Evolutionary conservation across 2,329 filamentous ascomycete genomes (phyloP).

Genomic region (Paracamarosporium sp.): DNA sequence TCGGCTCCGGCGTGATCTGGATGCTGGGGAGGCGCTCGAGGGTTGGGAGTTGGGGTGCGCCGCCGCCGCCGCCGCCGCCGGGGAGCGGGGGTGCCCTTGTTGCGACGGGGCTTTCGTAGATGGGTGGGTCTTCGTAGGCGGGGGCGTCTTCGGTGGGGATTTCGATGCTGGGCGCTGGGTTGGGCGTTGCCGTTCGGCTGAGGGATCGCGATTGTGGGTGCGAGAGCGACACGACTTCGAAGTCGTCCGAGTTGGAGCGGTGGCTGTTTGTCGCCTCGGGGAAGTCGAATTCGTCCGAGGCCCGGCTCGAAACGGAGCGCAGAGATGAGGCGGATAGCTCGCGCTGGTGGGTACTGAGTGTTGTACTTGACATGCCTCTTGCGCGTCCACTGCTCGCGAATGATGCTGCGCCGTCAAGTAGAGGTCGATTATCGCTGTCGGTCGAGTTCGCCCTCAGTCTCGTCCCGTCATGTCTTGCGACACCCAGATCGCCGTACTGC

Average conservation of each 20-base stretch:
- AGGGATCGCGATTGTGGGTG: slow-evolving; percentile 42
- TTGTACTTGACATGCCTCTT: slow-evolving; percentile 33
- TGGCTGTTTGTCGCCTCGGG: slow-evolving; percentile 29
- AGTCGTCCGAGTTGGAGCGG: slow-evolving; percentile 42
- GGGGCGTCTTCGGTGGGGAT: slow-evolving; percentile 43
- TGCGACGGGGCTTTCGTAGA: slow-evolving; percentile 52
- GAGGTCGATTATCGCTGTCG: slow-evolving; percentile 74
- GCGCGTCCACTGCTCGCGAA: slow-evolving; percentile 52
- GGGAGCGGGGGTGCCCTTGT: slow-evolving; percentile 45
- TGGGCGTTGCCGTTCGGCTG: slow-evolving; percentile 24
- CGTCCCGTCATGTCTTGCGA: slow-evolving; percentile 79
- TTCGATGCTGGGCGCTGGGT: slow-evolving; percentile 27
- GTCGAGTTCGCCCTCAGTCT: slow-evolving; percentile 74
- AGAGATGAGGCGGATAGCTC: slow-evolving; percentile 52
- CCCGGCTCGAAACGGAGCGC: slow-evolving; percentile 44
- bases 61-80: too few relatives aligned
- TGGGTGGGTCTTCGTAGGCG: slow-evolving; percentile 56
- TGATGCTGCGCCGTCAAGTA: slow-evolving; percentile 75
- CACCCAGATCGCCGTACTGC: slow-evolving; percentile 76
- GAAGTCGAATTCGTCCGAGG: slow-evolving; percentile 46
- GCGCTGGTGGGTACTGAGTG: slow-evolving; percentile 47
- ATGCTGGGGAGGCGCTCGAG: slow-evolving; percentile 54
- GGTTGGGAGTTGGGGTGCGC: slow-evolving; percentile 43
- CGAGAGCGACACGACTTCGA: slow-evolving; percentile 51
- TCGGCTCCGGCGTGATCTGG: slow-evolving; percentile 48